phyloP scores from a whole-genome alignment of 2,329 filamentous ascomycete species.

The Cladophialophora carrionii region DNA sequence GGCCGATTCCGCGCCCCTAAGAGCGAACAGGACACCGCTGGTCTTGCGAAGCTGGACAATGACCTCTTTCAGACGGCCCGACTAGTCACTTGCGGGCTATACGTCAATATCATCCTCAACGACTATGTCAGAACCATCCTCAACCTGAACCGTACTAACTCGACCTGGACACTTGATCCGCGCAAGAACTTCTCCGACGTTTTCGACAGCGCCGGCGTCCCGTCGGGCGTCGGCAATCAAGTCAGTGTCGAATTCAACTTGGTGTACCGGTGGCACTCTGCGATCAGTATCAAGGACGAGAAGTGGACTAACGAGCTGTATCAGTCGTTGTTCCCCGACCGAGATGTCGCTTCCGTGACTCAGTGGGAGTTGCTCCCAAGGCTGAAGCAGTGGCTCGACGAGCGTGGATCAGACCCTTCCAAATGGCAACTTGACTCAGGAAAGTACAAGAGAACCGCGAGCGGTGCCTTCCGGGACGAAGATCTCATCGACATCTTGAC shows the following conservation, averaged over 20 bases:
- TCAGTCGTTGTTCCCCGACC: conserved; percentile 58
- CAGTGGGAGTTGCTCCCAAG: conserved; percentile 65
- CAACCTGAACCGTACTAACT: conserved; percentile 38
- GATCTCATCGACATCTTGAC: conserved; percentile 72
- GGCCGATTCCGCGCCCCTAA: conserved; percentile 52
- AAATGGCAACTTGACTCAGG: conserved; percentile 71
- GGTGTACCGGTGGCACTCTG: conserved; percentile 84
- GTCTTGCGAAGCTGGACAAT: conserved; percentile 53
- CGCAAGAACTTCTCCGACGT: conserved; percentile 35
- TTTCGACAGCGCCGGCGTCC: conserved; percentile 55
- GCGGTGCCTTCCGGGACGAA: conserved; percentile 72
- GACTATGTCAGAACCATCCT: conserved; percentile 41
- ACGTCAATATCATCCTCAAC: conserved; percentile 40
- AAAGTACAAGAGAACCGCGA: conserved; percentile 60
- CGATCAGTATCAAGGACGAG: conserved; percentile 74
- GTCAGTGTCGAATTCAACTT: conserved; percentile 89
- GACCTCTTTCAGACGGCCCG: conserved; percentile 62
- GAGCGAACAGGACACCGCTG: conserved; percentile 41
- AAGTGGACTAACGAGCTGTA: conserved; percentile 77
- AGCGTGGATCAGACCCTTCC: conserved; percentile 67
- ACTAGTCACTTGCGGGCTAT: conserved; percentile 43
- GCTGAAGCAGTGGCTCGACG: conserved; percentile 65
- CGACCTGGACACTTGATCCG: conserved; percentile 40
- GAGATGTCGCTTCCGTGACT: conserved; percentile 60
- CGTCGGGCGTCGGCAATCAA: conserved; percentile 76